Percentiles rank a stretch among this genome's conserved stretches.
Conservation (phyloP, 2,329 filamentous ascomycete species). For the Colletotrichum higginsianum region DNA sequence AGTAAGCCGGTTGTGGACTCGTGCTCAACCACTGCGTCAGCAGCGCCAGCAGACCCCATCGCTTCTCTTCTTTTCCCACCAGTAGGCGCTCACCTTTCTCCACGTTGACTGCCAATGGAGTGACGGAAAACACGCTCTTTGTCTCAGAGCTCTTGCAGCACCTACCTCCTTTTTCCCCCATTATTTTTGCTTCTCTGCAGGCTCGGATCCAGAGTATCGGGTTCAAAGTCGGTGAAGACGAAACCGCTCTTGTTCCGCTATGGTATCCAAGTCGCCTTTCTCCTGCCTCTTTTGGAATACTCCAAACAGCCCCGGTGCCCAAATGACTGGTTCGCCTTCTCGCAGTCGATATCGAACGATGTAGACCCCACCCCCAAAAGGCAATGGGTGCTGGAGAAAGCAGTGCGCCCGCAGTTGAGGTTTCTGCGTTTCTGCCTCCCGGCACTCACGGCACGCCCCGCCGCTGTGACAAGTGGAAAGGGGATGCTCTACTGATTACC, state of each 20-base stretch:
- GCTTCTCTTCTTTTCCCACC: conserved; percentile 30
- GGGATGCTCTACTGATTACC: background rate
- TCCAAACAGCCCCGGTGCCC: conserved; percentile 12
- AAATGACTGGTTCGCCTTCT: conserved; percentile 16
- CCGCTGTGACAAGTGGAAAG: background rate
- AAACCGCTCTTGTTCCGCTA: conserved; percentile 18
- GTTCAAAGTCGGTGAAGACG: conserved; percentile 40
- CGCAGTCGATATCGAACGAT: conserved; percentile 9
- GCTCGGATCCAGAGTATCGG: conserved; percentile 35
- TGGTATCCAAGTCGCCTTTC: conserved; percentile 23
- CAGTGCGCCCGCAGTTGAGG: conserved; percentile 31
- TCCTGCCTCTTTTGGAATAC: conserved; percentile 36
- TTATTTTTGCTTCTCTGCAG: conserved; percentile 28
- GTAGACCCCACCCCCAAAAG: background rate
- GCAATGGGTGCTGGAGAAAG: background rate
- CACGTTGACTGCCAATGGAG: conserved; percentile 8
- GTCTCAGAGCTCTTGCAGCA: conserved; percentile 28
- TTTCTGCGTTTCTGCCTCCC: background rate
- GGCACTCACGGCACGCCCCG: conserved; percentile 9
- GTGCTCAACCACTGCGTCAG: conserved; percentile 7
- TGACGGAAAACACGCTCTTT: conserved; percentile 1
- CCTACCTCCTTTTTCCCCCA: background rate
- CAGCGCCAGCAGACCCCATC: conserved; percentile 12
- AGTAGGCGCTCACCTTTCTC: conserved; percentile 19
- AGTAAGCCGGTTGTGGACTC: conserved; percentile 12